Percentiles rank a stretch among this genome's conserved stretches.
Evolutionary conservation across 306 rosid genomes (phyloP).

Genomic region (Pyrus communis): DNA sequence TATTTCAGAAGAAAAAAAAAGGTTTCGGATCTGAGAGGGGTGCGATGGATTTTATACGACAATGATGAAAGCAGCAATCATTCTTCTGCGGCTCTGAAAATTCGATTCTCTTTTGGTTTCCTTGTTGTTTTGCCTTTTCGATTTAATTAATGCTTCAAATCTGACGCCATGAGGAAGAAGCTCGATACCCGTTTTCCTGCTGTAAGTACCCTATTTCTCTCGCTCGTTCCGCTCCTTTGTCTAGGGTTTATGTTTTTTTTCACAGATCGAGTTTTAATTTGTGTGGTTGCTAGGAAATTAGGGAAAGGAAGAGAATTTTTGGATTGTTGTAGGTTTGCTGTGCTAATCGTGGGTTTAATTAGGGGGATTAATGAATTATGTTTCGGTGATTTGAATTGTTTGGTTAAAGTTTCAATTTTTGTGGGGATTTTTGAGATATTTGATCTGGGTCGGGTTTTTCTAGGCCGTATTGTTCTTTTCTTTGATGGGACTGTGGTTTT

Average conservation of each 20-base stretch:
- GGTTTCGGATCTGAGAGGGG: conserved; percentile 59
- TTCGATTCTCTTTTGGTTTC: conserved; percentile 12
- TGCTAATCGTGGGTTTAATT: background rate
- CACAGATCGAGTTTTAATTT: background rate
- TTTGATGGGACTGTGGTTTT: background rate
- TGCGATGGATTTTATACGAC: conserved; percentile 29
- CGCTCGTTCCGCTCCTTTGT: too few relatives aligned
- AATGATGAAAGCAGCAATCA: conserved; percentile 21
- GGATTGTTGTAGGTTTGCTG: background rate
- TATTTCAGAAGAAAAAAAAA: background rate
- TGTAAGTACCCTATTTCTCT: conserved; percentile 37
- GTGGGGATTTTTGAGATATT: background rate
- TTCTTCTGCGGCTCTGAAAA: conserved; percentile 22
- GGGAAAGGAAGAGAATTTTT: background rate
- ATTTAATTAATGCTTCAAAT: conserved; percentile 23
- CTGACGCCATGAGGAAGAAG: conserved; percentile 86
- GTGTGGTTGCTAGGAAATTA: conserved; percentile 8
- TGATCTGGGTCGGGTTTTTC: background rate
- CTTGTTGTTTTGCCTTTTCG: conserved; percentile 1
- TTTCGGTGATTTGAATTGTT: background rate
- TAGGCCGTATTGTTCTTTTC: background rate
- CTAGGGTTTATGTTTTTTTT: conserved; percentile 1
- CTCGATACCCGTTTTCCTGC: conserved; percentile 98
- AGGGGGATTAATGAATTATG: background rate
- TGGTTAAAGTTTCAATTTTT: background rate